Evolutionary conservation across 306 rosid genomes (phyloP), one percentile per base, ranked within the genome.

Genomic region (Corylus avellana): DNA sequence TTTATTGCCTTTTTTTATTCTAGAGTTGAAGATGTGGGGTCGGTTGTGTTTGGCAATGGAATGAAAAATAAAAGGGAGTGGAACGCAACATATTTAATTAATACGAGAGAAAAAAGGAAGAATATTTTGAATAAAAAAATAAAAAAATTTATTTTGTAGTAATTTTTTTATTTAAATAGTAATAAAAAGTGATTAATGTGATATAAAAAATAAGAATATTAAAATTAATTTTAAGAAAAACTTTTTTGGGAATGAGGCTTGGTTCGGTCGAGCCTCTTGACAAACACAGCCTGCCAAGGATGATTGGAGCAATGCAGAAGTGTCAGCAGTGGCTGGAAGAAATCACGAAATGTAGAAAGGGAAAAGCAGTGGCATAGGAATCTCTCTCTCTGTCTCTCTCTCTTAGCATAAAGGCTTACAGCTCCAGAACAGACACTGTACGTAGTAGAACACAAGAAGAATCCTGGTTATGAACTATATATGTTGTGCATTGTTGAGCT

Each of bases 301-400:
- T 62, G 35, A 63, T 48, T 49, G 73, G 64, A 42, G 72, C 55
- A 49, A 62, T 47, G 22, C 25, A 10, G 44, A 42, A 46, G 5
- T 58, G 71, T 58, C 47, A 62, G 51, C 63, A 32, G 35, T 51
- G 46, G 50, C 72, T 35, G 49, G 80, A 72, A 74, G 75, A 75
- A 79, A 66, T 85, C 83, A 80, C 85, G 49, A 77, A 57, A 77
- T 78, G 42, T 20, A 50, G 82, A 46, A 61, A 57, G 32, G 74
- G 75, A 55, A 61, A 55, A 55, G 63, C 77, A 76, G 78, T 18
- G 57, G 27, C 56, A n/a, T 66, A 11, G 25, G 22, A 22, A 20
- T 44, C 53, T 48, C 62, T 39, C 42, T 46, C 16, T 74, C 64
- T 35, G 61, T 61, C 32, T 75, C 77, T 81, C 16, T 80, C 56